Percentiles rank a stretch among this genome's conserved stretches.
These are phyloP conservation scores for Lolium multiflorum DNA, from an alignment of 176 grass and related monocot genomes.

Conservation along the genomic window DNA sequence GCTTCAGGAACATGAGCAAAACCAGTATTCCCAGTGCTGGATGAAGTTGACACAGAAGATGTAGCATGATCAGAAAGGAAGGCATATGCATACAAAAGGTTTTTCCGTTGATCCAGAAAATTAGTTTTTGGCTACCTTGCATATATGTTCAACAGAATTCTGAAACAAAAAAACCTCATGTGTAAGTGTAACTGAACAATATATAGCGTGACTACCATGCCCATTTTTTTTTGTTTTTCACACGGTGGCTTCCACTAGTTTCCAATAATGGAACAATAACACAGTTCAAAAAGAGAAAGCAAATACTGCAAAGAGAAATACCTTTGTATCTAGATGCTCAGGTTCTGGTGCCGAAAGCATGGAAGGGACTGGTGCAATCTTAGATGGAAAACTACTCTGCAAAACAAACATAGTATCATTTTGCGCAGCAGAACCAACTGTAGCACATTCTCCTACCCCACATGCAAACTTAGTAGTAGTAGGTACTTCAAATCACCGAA, in stretches of 20 bases:
- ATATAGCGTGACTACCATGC: background rate
- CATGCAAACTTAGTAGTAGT: background rate
- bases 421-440: background rate
- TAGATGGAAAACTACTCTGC: constrained; percentile 41
- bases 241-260: background rate
- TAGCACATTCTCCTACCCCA: constrained; percentile 1
- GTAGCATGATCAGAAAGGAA: too few species aligned
- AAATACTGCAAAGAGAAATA: background rate
- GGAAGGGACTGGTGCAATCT: background rate
- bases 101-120: too few species aligned
- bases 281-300: background rate
- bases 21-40: too few species aligned
- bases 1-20: too few species aligned
- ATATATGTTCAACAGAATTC: background rate
- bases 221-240: background rate
- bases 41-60: too few species aligned
- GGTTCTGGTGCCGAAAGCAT: constrained; percentile 49
- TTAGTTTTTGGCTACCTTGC: too few species aligned
- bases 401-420: constrained; percentile 37
- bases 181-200: background rate
- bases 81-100: too few species aligned
- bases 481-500: background rate
- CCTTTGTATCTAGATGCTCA: constrained; percentile 28
- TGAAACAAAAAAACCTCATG: background rate
- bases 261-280: background rate